These are phyloP conservation scores for Ceratorhiza oryzae-sativae DNA, from an alignment of 1,284 basidiomycete genomes.

Conservation along the genomic window DNA sequence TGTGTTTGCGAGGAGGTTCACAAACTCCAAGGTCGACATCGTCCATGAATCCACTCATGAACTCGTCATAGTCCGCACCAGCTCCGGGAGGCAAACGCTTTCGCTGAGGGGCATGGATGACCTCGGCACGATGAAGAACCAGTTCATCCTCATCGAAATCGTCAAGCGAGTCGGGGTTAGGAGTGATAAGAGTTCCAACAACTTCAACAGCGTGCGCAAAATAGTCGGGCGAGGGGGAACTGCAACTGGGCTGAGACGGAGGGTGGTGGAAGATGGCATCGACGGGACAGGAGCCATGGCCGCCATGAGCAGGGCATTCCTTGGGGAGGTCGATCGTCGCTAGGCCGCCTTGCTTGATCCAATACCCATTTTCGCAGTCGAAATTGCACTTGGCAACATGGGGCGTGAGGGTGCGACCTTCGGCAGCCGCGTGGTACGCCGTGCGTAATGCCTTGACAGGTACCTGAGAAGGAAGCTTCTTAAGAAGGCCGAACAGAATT, in stretches of 20 bases:
- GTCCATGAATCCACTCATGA: constrained; percentile 35
- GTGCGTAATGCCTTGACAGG: constrained; percentile 10
- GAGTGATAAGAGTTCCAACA: not conserved
- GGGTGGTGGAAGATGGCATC: constrained; percentile 10
- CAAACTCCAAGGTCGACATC: constrained; percentile 24
- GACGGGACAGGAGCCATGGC: constrained; percentile 9
- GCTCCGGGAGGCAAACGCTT: not conserved
- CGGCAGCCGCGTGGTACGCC: constrained; percentile 18
- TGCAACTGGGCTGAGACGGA: not conserved
- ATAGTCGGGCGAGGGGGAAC: not conserved
- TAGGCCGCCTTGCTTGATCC: not conserved
- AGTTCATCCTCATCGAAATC: constrained; percentile 28
- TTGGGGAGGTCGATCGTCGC: not conserved
- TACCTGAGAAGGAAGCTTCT: not conserved
- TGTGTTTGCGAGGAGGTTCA: not conserved
- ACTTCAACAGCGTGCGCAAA: constrained; percentile 1
- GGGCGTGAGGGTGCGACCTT: not conserved
- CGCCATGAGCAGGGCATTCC: constrained; percentile 28
- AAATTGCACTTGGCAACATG: constrained; percentile 2
- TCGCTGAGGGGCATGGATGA: not conserved
- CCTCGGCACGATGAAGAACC: constrained; percentile 25
- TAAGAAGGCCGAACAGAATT: constrained; percentile 16
- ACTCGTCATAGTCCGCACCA: constrained; percentile 30
- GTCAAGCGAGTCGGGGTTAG: not conserved
- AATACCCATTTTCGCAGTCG: constrained; percentile 21